Percentiles rank a stretch among this genome's conserved stretches.
Evolutionary conservation across 306 rosid species (phyloP).

Genomic region (Prunus mira): DNA sequence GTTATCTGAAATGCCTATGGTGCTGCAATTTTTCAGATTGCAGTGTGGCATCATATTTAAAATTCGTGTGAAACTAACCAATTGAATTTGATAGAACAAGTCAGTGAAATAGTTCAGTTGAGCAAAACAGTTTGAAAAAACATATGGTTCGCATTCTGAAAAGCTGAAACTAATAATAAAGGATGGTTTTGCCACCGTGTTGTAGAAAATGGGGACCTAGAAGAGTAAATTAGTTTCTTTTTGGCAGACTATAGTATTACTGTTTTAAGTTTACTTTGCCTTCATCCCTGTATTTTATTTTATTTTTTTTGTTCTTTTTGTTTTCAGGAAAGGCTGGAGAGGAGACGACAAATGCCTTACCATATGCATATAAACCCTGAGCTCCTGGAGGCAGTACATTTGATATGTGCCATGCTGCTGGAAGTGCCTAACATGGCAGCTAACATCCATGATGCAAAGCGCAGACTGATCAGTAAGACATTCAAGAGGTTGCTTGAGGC

Average conservation of each 20-base stretch:
- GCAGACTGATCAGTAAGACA: slow-evolving; percentile 69
- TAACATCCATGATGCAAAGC: slow-evolving; percentile 73
- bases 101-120: neutral
- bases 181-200: neutral
- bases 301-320: neutral
- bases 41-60: neutral
- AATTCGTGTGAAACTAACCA: neutral
- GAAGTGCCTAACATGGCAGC: slow-evolving; percentile 97
- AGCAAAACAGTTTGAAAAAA: neutral
- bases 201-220: too few species aligned
- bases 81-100: neutral
- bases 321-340: slow-evolving; percentile 90
- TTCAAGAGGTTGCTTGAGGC: slow-evolving; percentile 76
- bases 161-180: neutral
- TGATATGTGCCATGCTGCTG: slow-evolving; percentile 89
- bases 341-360: slow-evolving; percentile 98
- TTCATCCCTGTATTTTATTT: neutral
- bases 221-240: neutral
- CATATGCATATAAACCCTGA: slow-evolving; percentile 99
- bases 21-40: neutral
- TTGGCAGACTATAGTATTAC: neutral
- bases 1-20: neutral
- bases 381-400: slow-evolving; percentile 88
- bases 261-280: neutral
- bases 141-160: neutral